Evolutionary conservation across 495 filamentous ascomycete species (phyloP).

Genomic region (Daldinia caldariorum): DNA sequence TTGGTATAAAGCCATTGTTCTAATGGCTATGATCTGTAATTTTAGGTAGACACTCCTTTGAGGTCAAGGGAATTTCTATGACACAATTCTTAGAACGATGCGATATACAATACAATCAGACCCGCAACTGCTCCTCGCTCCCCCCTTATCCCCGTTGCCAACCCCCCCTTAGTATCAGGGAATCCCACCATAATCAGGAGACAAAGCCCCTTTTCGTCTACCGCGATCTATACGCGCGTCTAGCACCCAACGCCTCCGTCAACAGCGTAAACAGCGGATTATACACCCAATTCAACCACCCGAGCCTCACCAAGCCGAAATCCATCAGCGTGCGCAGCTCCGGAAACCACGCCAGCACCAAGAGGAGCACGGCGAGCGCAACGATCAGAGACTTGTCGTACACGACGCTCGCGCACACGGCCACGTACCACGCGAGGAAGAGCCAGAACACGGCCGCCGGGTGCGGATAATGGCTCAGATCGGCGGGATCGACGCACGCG

Average conservation of each 20-base stretch:
- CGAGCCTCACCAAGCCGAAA: slow-evolving; percentile 28
- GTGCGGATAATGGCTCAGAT: neutral
- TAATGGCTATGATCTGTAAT: neutral
- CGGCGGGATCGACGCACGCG: slow-evolving; percentile 8
- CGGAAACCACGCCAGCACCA: neutral
- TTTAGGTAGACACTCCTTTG: neutral
- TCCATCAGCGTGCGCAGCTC: slow-evolving; percentile 22
- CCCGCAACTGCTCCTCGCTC: neutral
- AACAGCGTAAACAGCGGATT: neutral
- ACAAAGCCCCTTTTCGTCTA: neutral
- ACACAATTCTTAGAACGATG: slow-evolving; percentile 1
- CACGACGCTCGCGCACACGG: neutral
- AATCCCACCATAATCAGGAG: neutral
- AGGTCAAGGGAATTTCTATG: neutral
- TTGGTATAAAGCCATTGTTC: neutral
- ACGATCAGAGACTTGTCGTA: slow-evolving; percentile 14
- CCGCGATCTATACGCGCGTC: neutral
- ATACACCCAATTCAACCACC: slow-evolving; percentile 31
- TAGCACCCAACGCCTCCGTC: neutral
- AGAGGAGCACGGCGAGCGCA: slow-evolving; percentile 7
- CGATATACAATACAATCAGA: neutral
- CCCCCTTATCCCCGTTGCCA: neutral
- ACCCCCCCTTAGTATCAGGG: neutral
- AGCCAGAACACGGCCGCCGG: neutral
- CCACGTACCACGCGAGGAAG: slow-evolving; percentile 22